Conservation (phyloP, 2,329 filamentous ascomycete species). For the Rhynchosporium agropyri region DNA sequence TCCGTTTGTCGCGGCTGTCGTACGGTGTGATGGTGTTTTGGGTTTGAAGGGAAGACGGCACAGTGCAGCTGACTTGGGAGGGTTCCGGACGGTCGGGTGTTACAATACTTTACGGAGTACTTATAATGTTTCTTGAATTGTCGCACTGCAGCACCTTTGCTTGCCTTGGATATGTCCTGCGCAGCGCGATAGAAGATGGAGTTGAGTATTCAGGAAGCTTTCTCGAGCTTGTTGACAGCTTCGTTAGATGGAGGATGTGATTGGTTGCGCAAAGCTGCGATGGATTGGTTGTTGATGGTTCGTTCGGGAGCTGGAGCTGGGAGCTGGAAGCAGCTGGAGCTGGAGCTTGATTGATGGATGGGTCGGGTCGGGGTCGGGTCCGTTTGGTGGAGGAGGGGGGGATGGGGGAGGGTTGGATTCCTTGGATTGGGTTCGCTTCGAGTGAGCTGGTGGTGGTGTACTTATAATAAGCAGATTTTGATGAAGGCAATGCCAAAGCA, state of each 20-base stretch:
- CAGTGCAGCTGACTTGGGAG: conserved; percentile 11
- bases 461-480: neutral
- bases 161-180: neutral
- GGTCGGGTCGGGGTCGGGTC: neutral
- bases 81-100: conserved; percentile 5
- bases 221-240: conserved; percentile 32
- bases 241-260: conserved; percentile 22
- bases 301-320: too few species aligned
- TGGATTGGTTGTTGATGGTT: conserved; percentile 9
- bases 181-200: conserved; percentile 1
- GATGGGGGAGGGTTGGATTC: too few species aligned
- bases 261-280: conserved; percentile 28
- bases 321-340: too few species aligned
- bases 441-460: conserved; percentile 4
- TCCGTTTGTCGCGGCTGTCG: conserved; percentile 1
- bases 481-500: conserved; percentile 1
- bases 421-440: conserved; percentile 5
- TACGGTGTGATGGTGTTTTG: neutral
- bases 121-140: neutral
- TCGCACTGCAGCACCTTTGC: conserved; percentile 1
- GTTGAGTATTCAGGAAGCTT: conserved; percentile 12
- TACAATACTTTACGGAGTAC: too few species aligned
- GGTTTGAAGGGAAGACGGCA: conserved; percentile 1
- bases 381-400: neutral
- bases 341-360: conserved; percentile 20